Percentiles rank a stretch among this genome's conserved stretches.
Conservation (phyloP, 2,329 filamentous ascomycete genomes). For the Phaeophleospora eucalypticola region DNA sequence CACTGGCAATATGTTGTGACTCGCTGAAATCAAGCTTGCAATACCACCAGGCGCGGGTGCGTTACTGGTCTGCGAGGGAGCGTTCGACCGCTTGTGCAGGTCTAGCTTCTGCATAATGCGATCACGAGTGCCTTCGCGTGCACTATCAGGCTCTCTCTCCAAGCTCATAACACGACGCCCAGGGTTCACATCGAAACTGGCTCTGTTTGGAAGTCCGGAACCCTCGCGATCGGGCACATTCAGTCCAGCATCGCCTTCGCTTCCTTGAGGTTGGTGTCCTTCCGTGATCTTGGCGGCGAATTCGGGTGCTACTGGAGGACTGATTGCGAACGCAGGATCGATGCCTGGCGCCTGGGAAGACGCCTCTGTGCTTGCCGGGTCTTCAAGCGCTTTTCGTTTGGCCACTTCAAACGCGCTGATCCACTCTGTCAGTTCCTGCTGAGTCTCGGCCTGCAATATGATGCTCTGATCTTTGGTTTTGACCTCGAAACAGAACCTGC, state of each 20-base stretch:
- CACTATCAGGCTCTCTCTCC: constrained; percentile 36
- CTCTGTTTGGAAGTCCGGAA: constrained; percentile 47
- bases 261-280: constrained; percentile 53
- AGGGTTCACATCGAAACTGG: constrained; percentile 67
- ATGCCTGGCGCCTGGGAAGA: constrained; percentile 42
- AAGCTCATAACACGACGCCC: constrained; percentile 43
- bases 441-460: constrained; percentile 87
- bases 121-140: constrained; percentile 71
- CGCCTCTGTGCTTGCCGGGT: constrained; percentile 52
- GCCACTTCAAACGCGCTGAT: constrained; percentile 88
- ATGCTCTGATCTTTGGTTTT: constrained; percentile 94
- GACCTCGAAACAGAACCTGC: constrained; percentile 95
- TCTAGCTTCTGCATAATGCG: constrained; percentile 92
- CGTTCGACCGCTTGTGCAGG: constrained; percentile 73
- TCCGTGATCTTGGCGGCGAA: constrained; percentile 79
- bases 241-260: constrained; percentile 57
- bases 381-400: constrained; percentile 87
- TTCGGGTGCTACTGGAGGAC: constrained; percentile 79
- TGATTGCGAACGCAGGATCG: constrained; percentile 85
- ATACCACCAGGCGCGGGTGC: constrained; percentile 58
- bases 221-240: constrained; percentile 54
- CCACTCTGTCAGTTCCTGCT: constrained; percentile 96
- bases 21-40: constrained; percentile 79
- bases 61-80: constrained; percentile 30
- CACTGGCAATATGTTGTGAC: constrained; percentile 71